Base-by-base conservation (phyloP, 1,284 basidiomycete genomes). In the Ceratobasidium sp. region DNA sequence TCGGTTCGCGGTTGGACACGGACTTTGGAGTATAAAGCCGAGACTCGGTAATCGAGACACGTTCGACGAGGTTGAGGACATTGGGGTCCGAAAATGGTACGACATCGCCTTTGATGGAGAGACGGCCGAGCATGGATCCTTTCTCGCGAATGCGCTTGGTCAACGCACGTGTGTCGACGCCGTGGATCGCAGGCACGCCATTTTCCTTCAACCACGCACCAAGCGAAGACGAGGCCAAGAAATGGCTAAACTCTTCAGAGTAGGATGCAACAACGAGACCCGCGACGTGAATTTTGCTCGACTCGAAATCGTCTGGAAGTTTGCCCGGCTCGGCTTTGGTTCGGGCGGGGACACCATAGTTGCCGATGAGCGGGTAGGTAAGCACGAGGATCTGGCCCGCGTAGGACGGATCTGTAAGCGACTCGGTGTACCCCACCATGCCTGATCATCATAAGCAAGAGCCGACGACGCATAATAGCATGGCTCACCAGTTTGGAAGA, bases 341-440 rank as follows among this genome's bases (percentile, higher is more conserved):
- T 51, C 96, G 90, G 77, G 87, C 87, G 72, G 98, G 98, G n/a
- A 99, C 96, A 82, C 98, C 98, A 81, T 99, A 99, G 83, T 98
- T 98, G 74, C 98, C 98, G 78, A 98, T 87, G 79, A 99, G 87
- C 4, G 98, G 98, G 84, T 98, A 99, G 5, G 98, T 99, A 78
- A 99, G 88, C 76, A 99, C 91, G 76, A 99, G 90, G 81, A 99
- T 99, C 84, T 99, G 98, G 65, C 96, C 96, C 82, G 97, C 92
- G 84, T 99, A 99, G 1, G 98, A 99, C 19, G 98, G 98, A 83
- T 99, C 98, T 64, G 98, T 99, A 77, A 99, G 86, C 19, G 98
- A 98, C 82, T 99, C 98, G 76, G 96, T 96, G 83, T 99, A 99
- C 59, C 98, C 98, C 76, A 99, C 96, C 97, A 99, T 98, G 75